Evolutionary conservation across 2,329 filamentous ascomycete genomes (phyloP), one percentile per base, ranked within the genome.

Genomic region (Fusarium floridanum): DNA sequence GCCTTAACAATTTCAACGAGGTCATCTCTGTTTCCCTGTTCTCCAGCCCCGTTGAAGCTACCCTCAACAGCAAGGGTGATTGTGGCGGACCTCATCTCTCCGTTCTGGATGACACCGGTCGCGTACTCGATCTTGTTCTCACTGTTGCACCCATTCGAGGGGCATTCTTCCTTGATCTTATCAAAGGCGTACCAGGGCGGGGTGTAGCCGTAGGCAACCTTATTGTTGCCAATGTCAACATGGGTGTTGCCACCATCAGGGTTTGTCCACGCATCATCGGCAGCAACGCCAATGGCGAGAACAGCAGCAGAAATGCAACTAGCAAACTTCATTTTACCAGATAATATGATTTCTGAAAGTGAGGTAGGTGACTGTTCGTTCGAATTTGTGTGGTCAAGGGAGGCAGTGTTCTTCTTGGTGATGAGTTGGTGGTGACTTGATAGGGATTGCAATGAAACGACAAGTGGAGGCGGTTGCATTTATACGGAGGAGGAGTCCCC

Each of bases 1-100:
- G 61, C 66, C n/a, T 67, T 67, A 10, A 59, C 66, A 24, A 67
- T 64, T 11, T 64, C 66, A 37, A 64, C 66, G 4, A 67, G 17
- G n/a, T 60, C 48, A 9, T 67, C 39, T 22, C 48, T 36, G 50
- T 50, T 67, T n/a, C 61, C 66, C 12, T 36, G 50, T 53, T 67
- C 48, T 10, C 66, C 61, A 10, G 24, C 60, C 12, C 64, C 50
- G 61, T 64, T 67, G 50, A 64, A 67, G 41, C 48, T 39, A 4
- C 66, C 61, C 36, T 59, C 66, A 36, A 64, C 53, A 22, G 61
- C 34, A 10, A 62, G 27, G 10, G 29, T 36, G 32, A 62, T 62
- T 20, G 29, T 50, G 9, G 60, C 41, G 6, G 29, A 16, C 41
- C 20, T 62, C 29, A 62, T 34, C 41, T 62, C 60, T 20, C 60